A percentile compares a stretch with the other conserved stretches of the same genome.
Evolutionary conservation across 2,329 filamentous ascomycete species (phyloP).

Genomic region (Graphilbum ipis-grandicollis): DNA sequence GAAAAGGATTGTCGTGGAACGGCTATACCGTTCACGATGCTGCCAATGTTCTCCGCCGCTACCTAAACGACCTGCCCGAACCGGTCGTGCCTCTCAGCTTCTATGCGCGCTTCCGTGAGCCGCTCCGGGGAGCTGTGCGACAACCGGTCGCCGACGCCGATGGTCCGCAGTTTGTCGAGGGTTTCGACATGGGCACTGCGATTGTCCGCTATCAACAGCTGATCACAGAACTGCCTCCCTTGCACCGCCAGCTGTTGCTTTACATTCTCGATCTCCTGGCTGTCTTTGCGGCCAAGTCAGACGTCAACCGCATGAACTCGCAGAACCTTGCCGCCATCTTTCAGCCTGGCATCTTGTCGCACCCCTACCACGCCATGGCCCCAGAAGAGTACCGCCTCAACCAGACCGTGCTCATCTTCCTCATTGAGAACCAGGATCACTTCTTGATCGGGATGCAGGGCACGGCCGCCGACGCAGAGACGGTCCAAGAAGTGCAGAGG

Average conservation of each 20-base stretch:
- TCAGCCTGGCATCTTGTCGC: conserved; percentile 87
- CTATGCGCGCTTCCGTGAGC: conserved; percentile 80
- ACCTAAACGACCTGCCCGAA: conserved; percentile 90
- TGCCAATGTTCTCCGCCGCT: conserved; percentile 85
- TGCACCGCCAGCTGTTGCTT: conserved; percentile 84
- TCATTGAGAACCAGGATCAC: conserved; percentile 97
- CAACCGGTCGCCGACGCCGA: conserved; percentile 56
- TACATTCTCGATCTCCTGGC: conserved; percentile 93
- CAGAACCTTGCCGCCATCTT: conserved; percentile 93
- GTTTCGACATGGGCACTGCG: conserved; percentile 56
- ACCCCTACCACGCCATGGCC: conserved; percentile 88
- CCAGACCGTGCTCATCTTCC: conserved; percentile 90
- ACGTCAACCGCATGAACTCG: conserved; percentile 91
- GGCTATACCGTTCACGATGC: conserved; percentile 98
- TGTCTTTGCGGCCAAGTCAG: conserved; percentile 91
- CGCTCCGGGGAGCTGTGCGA: conserved; percentile 53
- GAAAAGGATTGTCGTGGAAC: conserved; percentile 91
- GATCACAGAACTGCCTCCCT: conserved; percentile 79
- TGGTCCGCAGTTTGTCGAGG: conserved; percentile 51
- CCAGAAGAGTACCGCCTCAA: conserved; percentile 87
- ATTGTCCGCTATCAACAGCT: conserved; percentile 74
- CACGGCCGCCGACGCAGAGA: conserved; percentile 84
- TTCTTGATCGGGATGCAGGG: conserved; percentile 98
- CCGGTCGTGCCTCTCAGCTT: conserved; percentile 90
- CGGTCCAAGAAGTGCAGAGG: conserved; percentile 46